Evolutionary conservation across 2,329 filamentous ascomycete genomes (phyloP), one percentile per base, ranked within the genome.

Genomic region (Pleomassaria siparia): DNA sequence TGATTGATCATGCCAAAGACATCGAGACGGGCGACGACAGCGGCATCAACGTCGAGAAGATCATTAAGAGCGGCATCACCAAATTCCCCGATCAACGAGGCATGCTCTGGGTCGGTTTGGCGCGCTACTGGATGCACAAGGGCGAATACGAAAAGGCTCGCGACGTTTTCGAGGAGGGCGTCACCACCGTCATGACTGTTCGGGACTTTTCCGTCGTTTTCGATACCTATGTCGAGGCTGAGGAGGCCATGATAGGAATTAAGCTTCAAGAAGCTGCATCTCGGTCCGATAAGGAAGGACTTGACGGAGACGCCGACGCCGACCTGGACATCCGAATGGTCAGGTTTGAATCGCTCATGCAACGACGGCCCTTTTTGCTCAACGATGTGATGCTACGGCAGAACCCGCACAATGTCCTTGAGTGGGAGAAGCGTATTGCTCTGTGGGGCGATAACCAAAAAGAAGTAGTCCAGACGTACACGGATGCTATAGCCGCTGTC

Each of bases 121-220:
- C 94, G 35, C 94, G 92, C 3, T 99, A 97, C 73, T 97, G 92
- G 90, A 95, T 95, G 67, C 89, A 90, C 49, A 85, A 86, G 67
- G 91, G 91, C 36, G 91, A 88, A 64, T 97, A 96, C 64, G 95
- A 97, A 73, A 86, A 87, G 51, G 91, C 94, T 12, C 80, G 95
- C 55, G 94, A 99, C 69, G 80, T 95, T 3, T 97, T 96, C 57
- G 94, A 99, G 72, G 91, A 97, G 71, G 95, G 89, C 36, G 89
- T 97, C 56, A 96, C 90, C 10, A 97, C 92, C 1, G 95, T 96
- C 54, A 97, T 97, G 92, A 99, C 94, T 2, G 91, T 99, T 36
- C 86, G 94, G 46, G 94, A 99, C 73, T 99, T 99, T 66, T 95
- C 91, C 1, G 82, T 97, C 46, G 87, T 97, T 37, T 99, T 99